Evolutionary conservation across 1,284 basidiomycete species (phyloP).

Genomic region (Hypsizygus ulmarius): DNA sequence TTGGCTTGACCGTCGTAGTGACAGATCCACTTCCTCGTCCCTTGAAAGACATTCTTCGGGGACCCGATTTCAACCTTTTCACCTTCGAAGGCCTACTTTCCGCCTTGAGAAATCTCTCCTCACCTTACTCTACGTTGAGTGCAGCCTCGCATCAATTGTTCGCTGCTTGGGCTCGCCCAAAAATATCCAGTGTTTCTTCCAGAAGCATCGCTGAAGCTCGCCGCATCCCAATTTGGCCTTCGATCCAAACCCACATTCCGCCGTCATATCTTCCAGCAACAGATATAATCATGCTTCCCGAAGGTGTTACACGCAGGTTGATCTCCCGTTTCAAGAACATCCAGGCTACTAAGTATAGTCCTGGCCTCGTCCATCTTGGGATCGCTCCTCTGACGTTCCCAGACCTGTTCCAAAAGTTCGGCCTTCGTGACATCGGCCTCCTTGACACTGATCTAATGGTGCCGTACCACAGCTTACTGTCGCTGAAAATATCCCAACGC

Average conservation of each 20-base stretch:
- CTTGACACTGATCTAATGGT: conserved; percentile 10
- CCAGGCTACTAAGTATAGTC: conserved; percentile 15
- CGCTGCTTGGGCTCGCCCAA: conserved; percentile 27
- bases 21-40: conserved; percentile 5
- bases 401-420: conserved; percentile 20
- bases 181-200: conserved; percentile 16
- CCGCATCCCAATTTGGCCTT: conserved; percentile 35
- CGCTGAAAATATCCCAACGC: conserved; percentile 5
- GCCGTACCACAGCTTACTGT: conserved; percentile 18
- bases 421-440: conserved; percentile 21
- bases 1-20: conserved; percentile 11
- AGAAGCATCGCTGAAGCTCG: conserved; percentile 20
- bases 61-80: background rate
- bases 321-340: conserved; percentile 7
- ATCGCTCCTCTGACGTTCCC: conserved; percentile 17
- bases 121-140: too few relatives aligned
- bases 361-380: conserved; percentile 14
- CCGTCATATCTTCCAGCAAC: conserved; percentile 20
- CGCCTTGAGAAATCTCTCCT: background rate
- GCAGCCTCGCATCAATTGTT: conserved; percentile 17
- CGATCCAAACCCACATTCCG: conserved; percentile 4
- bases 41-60: conserved; percentile 13
- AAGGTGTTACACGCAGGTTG: conserved; percentile 18
- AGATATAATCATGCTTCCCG: conserved; percentile 29
- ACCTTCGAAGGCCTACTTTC: conserved; percentile 2